Evolutionary conservation across 441 rosid genomes (phyloP), one percentile per base, ranked within the genome.

Genomic region (Gossypium gossypioides): DNA sequence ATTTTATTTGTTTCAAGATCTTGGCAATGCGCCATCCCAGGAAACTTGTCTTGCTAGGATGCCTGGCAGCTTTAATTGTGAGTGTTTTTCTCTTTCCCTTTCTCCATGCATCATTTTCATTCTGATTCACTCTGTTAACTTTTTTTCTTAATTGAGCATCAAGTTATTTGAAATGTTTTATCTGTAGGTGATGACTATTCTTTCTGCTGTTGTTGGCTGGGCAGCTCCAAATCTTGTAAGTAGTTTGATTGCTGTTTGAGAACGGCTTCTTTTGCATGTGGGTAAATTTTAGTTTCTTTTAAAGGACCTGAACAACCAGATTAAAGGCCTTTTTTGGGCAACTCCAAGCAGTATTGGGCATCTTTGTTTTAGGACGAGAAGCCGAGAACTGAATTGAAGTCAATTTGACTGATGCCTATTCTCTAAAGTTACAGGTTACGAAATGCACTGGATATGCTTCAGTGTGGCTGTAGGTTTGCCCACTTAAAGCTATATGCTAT

Each of bases 11-110:
- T 80, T 72, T 72, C 75, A 76, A 93, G 98, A 91, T 93, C 79
- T 78, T 91, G 88, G 98, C 98, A 46, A 93, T 93, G 97, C 95
- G 97, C 59, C 93, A 93, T 69, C 97, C 97, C 0, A 87, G 97
- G 82, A 87, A 93, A 82, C 89, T 91, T 73, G 98, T 93, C 63
- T 86, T 93, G 78, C 78, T 90, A 50, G 98, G 97, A 74, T 93
- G 93, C 84, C 56, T 93, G 63, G 84, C 84, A 34, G 87, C 98
- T 72, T 62, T 89, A 74, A 76, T 85, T 58, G 98, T 91, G 79
- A 87, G 97, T 79, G 65, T 22, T 21, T 56, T 74, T 67, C 34
- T 52, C 15, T 52, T 9, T 2, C 8, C 24, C 3, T 8, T 16
- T 18, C 4, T 4, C 18, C 24, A 1, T 2, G 4, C 16, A 22